These are phyloP conservation scores for Metschnikowia colocasiae DNA, from an alignment of 805 yeast genomes.

Conservation along the genomic window DNA sequence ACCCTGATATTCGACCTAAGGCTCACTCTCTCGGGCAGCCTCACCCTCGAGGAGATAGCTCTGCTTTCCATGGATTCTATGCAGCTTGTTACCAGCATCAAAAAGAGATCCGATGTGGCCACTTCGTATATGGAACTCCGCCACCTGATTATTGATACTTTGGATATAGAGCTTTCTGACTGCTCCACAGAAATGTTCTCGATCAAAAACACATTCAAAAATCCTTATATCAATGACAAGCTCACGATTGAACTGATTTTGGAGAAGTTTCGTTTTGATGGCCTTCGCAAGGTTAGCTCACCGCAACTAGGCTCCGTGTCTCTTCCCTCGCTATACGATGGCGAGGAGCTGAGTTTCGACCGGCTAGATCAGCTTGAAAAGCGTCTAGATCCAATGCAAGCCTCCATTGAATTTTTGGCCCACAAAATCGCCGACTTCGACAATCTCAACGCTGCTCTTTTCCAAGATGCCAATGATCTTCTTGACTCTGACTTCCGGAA, in stretches of 20 bases:
- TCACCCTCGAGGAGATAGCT: slow-evolving; percentile 1
- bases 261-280: slow-evolving; percentile 6
- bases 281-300: background rate
- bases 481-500: background rate
- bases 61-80: slow-evolving; percentile 8
- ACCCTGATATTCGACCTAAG: slow-evolving; percentile 1
- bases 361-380: background rate
- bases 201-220: background rate
- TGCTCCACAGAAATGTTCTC: slow-evolving; percentile 4
- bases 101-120: slow-evolving; percentile 8
- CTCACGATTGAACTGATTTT: slow-evolving; percentile 7
- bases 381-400: slow-evolving; percentile 8
- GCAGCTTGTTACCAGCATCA: slow-evolving; percentile 5
- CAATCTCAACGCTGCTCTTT: background rate
- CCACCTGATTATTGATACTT: slow-evolving; percentile 6
- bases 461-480: background rate
- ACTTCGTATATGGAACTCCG: slow-evolving; percentile 9
- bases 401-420: slow-evolving; percentile 13
- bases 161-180: slow-evolving; percentile 6
- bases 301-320: background rate
- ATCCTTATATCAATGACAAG: background rate
- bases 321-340: background rate
- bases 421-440: slow-evolving; percentile 9
- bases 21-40: background rate
- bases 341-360: background rate